These are phyloP conservation scores for Oryza punctata DNA, from an alignment of 176 grass and related monocot species.

Conservation along the genomic window DNA sequence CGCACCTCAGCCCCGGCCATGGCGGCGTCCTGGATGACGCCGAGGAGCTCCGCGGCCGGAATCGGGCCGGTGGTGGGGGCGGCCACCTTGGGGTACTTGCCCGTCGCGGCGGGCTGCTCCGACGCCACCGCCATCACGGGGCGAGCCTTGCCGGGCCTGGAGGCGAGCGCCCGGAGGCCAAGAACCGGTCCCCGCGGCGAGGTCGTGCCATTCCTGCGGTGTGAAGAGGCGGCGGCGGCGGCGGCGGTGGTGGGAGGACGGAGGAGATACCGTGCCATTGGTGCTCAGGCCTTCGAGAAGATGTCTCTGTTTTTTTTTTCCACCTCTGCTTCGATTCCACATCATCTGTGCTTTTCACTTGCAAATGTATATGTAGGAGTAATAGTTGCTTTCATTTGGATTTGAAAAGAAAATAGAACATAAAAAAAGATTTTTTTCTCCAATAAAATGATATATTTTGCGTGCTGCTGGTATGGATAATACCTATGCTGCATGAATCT, in stretches of 20 bases:
- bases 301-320: not conserved
- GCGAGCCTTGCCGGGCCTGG: conserved; percentile 28
- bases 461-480: not conserved
- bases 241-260: conserved; percentile 33
- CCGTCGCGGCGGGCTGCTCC: conserved; percentile 26
- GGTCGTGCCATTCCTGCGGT: conserved; percentile 24
- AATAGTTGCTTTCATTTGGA: not conserved
- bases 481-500: no score
- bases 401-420: not conserved
- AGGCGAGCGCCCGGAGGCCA: conserved; percentile 11
- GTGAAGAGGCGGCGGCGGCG: not conserved
- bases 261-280: conserved; percentile 78
- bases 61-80: conserved; percentile 83
- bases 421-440: no score
- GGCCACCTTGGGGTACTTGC: conserved; percentile 63
- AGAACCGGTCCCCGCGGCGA: conserved; percentile 10
- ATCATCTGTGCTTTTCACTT: not conserved
- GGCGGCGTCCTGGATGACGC: conserved; percentile 79
- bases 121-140: conserved; percentile 49
- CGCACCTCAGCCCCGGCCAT: conserved; percentile 73
- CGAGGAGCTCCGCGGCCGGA: conserved; percentile 65
- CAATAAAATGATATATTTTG: not conserved
- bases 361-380: not conserved
- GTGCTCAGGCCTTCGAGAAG: conserved; percentile 22
- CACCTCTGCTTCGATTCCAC: not conserved